A percentile compares a stretch with the other conserved stretches of the same genome.
These are phyloP conservation scores for Mycena amicta DNA, from an alignment of 768 basidiomycete genomes.

Conservation along the genomic window DNA sequence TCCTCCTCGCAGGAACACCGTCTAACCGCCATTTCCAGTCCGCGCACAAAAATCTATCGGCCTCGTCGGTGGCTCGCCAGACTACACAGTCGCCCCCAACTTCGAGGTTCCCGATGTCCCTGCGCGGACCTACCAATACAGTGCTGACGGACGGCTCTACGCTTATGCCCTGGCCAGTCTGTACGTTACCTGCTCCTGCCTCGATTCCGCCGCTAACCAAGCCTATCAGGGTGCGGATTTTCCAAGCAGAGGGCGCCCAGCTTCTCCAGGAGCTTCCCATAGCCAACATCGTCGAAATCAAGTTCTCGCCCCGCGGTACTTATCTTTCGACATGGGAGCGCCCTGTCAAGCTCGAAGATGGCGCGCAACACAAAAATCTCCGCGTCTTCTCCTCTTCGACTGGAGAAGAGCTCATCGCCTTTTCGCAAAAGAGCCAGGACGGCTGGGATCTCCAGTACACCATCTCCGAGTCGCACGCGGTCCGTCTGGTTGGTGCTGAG, in stretches of 20 bases:
- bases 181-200: slow-evolving; percentile 61
- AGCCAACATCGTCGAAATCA: slow-evolving; percentile 78
- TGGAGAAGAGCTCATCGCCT: slow-evolving; percentile 83
- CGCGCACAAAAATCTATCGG: slow-evolving; percentile 94
- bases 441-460: slow-evolving; percentile 93
- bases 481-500: slow-evolving; percentile 79
- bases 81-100: slow-evolving; percentile 65
- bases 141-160: slow-evolving; percentile 83
- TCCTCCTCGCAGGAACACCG: background rate
- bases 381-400: slow-evolving; percentile 86
- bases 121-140: slow-evolving; percentile 79
- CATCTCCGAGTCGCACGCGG: slow-evolving; percentile 82
- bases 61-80: slow-evolving; percentile 80
- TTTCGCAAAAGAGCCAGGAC: slow-evolving; percentile 89
- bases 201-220: too few species aligned
- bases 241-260: slow-evolving; percentile 71
- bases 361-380: slow-evolving; percentile 90
- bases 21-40: slow-evolving; percentile 48
- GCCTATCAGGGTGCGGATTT: slow-evolving; percentile 74
- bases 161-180: slow-evolving; percentile 78
- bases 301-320: slow-evolving; percentile 91
- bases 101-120: slow-evolving; percentile 71
- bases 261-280: slow-evolving; percentile 75
- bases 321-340: slow-evolving; percentile 97
- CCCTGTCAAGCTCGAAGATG: slow-evolving; percentile 88